Conservation (phyloP, 768 basidiomycete genomes). For the Xerocomellus chrysenteron region DNA sequence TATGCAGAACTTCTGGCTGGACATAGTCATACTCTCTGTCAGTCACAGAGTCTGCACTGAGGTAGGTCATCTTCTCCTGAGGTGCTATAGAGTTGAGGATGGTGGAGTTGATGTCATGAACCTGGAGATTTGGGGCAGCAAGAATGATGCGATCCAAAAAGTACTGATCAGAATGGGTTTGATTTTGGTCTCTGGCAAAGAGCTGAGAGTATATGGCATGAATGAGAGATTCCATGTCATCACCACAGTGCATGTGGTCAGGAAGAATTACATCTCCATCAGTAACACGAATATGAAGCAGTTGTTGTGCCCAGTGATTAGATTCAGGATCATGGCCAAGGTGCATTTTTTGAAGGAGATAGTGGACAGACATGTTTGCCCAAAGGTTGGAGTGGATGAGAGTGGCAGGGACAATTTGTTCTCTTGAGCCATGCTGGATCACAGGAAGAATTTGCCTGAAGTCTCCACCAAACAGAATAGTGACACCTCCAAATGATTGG, state of each 20-base stretch:
- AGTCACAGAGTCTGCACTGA: background rate
- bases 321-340: constrained; percentile 30
- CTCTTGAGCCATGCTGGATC: constrained; percentile 34
- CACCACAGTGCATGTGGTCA: constrained; percentile 25
- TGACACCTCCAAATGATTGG: too few relatives aligned
- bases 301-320: constrained; percentile 29
- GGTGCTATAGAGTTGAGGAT: background rate
- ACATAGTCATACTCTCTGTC: background rate
- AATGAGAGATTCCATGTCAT: constrained; percentile 24
- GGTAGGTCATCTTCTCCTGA: background rate
- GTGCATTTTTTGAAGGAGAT: constrained; percentile 42
- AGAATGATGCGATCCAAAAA: too few relatives aligned
- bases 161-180: too few relatives aligned
- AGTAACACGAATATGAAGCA: constrained; percentile 17
- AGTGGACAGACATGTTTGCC: constrained; percentile 30
- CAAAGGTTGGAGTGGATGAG: constrained; percentile 40
- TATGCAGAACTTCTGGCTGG: background rate
- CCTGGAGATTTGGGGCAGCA: too few relatives aligned
- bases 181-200: too few relatives aligned
- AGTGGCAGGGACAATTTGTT: constrained; percentile 38
- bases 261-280: constrained; percentile 25
- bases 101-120: background rate
- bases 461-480: too few relatives aligned
- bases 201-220: constrained; percentile 20
- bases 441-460: constrained; percentile 26